A percentile compares a stretch with the other conserved stretches of the same genome.
These are phyloP conservation scores for Gyromitra esculenta DNA, from an alignment of 2,329 filamentous ascomycete genomes.

Conservation along the genomic window DNA sequence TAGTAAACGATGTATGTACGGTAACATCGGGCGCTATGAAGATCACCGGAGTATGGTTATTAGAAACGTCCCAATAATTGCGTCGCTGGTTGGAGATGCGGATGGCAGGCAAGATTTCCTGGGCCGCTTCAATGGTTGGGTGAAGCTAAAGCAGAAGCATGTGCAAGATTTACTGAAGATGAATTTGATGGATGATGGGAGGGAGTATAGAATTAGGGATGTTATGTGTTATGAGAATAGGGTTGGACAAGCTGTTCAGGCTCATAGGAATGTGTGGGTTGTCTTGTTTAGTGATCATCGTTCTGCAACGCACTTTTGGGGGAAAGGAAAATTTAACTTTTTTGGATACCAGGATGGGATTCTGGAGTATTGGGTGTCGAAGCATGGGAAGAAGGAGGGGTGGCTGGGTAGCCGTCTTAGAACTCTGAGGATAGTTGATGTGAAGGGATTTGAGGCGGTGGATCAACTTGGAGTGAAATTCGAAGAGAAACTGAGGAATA, in stretches of 20 bases:
- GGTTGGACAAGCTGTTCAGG: not conserved
- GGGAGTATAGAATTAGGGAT: conserved; percentile 1
- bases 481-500: not conserved
- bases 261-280: not conserved
- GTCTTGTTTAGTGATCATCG: not conserved
- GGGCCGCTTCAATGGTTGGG: not conserved
- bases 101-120: not conserved
- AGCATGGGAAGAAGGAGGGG: not conserved
- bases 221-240: not conserved
- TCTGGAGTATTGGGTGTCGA: not conserved
- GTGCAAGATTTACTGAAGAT: not conserved
- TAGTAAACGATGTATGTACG: not conserved
- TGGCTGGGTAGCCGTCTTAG: no score
- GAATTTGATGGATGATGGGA: not conserved
- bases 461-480: not conserved
- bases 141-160: not conserved
- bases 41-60: not conserved
- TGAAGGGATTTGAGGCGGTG: not conserved
- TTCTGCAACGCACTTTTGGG: not conserved
- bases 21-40: not conserved
- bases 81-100: not conserved
- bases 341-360: not conserved
- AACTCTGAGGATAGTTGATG: not conserved
- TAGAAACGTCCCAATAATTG: not conserved
- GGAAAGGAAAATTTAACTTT: conserved; percentile 6